Base-by-base conservation (phyloP, 768 basidiomycete species). In the Saitozyma sp. region DNA sequence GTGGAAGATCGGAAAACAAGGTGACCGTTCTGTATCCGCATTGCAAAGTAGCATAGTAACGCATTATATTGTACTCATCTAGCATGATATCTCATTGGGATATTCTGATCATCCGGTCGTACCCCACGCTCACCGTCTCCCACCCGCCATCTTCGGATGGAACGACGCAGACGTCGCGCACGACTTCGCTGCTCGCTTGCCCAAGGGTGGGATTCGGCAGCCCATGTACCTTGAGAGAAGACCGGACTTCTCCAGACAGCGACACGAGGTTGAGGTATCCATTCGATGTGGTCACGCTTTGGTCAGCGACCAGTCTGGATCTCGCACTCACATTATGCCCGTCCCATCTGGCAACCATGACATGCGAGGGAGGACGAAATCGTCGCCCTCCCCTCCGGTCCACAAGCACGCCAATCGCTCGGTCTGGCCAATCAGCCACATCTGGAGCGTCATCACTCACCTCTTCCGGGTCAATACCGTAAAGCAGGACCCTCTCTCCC, bases 361-460 rank as follows among this genome's bases (percentile, higher is more conserved):
- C 74, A 79, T 76, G 6, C 76, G 60, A 1, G 78, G 78, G 7
- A 79, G 64, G 29, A 77, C 78, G 43, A 74, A 79, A 20, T 71
- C 71, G 54, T 79, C 78, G 3, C 61, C 64, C 19, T 71, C 73
- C 17, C 55, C 45, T 6, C 71, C 74, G n/a, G 71, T 79, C 78
- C 78, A 79, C 9, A 79, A 56, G 50, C 71, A 73, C 9, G 62
- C 73, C 29, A 77, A 54, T 16, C 78, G 64, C 50, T 74, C 68
- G 37, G 68, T 65, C 63, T 67, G 37, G 49, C 11, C 19, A 46
- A 46, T 50, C 20, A 56, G 40, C n/a, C 14, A 37, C 1, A 19
- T 9, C 8, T 16, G 9, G 50, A 3, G 55, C 38, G 6, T 9
- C 16, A 37, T 14, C 19, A 58, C 69, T 43, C 50, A 70, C 66